Base-by-base conservation (phyloP, 139 green algal species). In the Yamagishiella unicocca region DNA sequence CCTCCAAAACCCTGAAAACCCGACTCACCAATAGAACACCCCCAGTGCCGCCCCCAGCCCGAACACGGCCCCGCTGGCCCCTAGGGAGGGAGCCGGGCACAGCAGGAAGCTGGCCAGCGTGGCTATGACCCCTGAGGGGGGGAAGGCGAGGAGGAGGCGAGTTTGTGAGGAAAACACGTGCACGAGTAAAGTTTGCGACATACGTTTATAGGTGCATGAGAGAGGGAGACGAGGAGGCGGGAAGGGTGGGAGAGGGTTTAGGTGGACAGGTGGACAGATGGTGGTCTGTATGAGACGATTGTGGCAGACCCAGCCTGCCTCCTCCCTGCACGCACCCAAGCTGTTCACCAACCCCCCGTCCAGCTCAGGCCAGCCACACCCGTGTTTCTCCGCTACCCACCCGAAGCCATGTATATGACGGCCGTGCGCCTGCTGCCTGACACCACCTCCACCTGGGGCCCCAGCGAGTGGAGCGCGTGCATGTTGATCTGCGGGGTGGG, bases 31-130 rank as follows among this genome's bases (percentile, higher is more conserved):
- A 80, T 93, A 94, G 74, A 94, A 96, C 53, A 94, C 22, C 2
- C 38, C 93, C 61, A 96, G 88, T 1, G 92, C 91, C 9, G 93
- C 94, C 3, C 87, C 91, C 27, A 95, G 62, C 8, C 94, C 94
- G 87, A 95, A 96, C 21, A 95, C 27, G 17, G 89, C 42, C 79
- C 94, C 76, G 88, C 87, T 61, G 67, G 92, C 89, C 22, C 90
- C 90, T 29, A 94, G 58, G 7, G 89, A 93, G 38, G 92, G 90
- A 6, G 66, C 33, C 7, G 91, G 81, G 35, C 83, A 91, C n/a
- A 95, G 37, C 27, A 92, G 21, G 78, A 90, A 94, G 83, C 76
- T 92, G 40, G 88, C 80, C n/a, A 91, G 61, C 40, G 89, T 94
- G 25, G 92, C 92, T 1, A 55, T 50, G 33, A 84, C 27, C n/a